Evolutionary conservation across 106 monocot genomes (phyloP).

Genomic region (Dendrobium officinale): DNA sequence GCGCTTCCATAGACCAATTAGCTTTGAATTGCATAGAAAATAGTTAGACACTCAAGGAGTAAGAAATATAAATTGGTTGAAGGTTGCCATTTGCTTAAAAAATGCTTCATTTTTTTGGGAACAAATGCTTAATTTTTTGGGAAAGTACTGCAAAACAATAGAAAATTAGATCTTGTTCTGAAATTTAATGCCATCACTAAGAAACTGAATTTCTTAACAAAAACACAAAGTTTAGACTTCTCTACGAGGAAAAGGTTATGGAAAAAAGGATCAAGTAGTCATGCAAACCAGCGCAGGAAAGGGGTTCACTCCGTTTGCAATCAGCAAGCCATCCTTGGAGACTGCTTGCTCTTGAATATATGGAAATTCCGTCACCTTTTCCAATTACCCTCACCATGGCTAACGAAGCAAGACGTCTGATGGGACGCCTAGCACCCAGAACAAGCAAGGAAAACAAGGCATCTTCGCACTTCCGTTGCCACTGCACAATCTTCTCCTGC

Average conservation of each 20-base stretch:
- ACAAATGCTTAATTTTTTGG: background rate
- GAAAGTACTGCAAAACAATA: background rate
- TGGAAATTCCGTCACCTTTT: constrained; percentile 80
- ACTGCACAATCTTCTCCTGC: constrained; percentile 74
- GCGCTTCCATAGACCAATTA: background rate
- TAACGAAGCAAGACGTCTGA: constrained; percentile 66
- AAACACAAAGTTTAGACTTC: background rate
- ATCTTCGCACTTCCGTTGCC: constrained; percentile 98
- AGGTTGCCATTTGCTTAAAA: background rate
- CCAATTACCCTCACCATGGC: constrained; percentile 84
- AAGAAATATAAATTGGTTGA: background rate
- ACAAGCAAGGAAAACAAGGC: constrained; percentile 79
- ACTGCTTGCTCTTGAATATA: constrained; percentile 87
- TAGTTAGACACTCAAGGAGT: background rate
- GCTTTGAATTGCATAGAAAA: background rate
- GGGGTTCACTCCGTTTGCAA: constrained; percentile 69
- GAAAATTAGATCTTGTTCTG: background rate
- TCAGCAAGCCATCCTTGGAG: constrained; percentile 94
- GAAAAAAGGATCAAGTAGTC: background rate
- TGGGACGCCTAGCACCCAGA: constrained; percentile 72
- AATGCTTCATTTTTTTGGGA: background rate
- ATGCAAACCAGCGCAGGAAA: constrained; percentile 62
- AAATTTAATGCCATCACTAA: background rate
- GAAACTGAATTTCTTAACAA: background rate
- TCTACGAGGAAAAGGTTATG: background rate